A percentile compares a stretch with the other conserved stretches of the same genome.
Evolutionary conservation across 495 filamentous ascomycete genomes (phyloP).

Genomic region (Xylaria palmicola): DNA sequence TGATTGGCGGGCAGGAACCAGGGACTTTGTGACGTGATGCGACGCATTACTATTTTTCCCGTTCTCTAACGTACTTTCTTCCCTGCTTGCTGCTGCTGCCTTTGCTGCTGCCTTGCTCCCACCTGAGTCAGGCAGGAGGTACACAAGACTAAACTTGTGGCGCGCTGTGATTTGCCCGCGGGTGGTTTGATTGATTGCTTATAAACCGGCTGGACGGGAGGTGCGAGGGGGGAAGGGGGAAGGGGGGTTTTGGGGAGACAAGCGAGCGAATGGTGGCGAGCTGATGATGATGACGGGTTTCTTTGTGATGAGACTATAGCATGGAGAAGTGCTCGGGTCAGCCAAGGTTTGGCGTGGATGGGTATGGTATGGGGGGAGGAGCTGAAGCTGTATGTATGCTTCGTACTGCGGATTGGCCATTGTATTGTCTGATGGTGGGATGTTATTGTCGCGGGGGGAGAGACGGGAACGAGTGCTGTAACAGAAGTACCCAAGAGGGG

Average conservation of each 20-base stretch:
- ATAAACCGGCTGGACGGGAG: background rate
- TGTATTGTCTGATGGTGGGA: too few relatives aligned
- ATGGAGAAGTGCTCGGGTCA: conserved; percentile 2
- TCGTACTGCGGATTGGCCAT: too few relatives aligned
- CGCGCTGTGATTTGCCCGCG: background rate
- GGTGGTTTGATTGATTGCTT: background rate
- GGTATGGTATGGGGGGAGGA: background rate
- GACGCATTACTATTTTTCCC: background rate
- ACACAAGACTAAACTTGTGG: background rate
- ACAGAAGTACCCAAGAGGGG: too few relatives aligned
- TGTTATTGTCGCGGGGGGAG: too few relatives aligned
- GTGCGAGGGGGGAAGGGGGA: background rate
- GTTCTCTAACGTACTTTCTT: background rate
- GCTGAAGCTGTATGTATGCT: background rate
- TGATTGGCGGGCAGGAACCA: conserved; percentile 10
- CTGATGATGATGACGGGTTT: background rate
- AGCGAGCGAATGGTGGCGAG: conserved; percentile 1
- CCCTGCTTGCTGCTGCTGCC: background rate
- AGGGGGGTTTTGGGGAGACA: too few relatives aligned
- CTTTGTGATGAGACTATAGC: background rate
- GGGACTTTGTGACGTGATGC: too few relatives aligned
- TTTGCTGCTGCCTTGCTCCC: background rate
- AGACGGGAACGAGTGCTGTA: too few relatives aligned
- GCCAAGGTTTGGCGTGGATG: conserved; percentile 1
- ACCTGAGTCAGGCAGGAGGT: background rate